These are phyloP conservation scores for Ceratocystiopsis minuta DNA, from an alignment of 2,329 filamentous ascomycete genomes.

Conservation along the genomic window DNA sequence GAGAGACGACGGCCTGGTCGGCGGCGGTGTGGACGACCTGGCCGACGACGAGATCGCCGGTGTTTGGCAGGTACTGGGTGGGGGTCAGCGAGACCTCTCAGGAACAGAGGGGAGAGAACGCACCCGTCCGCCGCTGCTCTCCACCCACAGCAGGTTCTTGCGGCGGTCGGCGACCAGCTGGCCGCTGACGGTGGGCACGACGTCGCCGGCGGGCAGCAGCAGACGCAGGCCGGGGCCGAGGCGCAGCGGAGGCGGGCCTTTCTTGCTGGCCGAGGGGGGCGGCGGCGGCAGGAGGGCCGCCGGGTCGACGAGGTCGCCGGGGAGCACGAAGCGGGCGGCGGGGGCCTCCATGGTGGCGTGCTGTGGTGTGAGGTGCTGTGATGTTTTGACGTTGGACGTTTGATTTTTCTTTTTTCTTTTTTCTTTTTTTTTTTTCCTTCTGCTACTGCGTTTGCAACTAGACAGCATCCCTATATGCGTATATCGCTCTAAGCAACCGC, in stretches of 20 bases:
- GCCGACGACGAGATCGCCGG: slow-evolving; percentile 78
- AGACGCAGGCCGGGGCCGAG: slow-evolving; percentile 73
- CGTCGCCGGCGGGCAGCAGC: slow-evolving; percentile 57
- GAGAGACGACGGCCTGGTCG: slow-evolving; percentile 64
- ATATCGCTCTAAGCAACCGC: too few species aligned
- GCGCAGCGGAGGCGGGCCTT: slow-evolving; percentile 52
- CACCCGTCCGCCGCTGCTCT: slow-evolving; percentile 52
- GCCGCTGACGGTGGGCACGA: slow-evolving; percentile 50
- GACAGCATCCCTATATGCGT: too few species aligned
- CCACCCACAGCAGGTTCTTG: slow-evolving; percentile 67
- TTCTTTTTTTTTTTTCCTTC: not conserved
- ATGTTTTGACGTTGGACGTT: not conserved
- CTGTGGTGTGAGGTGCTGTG: not conserved
- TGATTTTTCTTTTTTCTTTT: not conserved
- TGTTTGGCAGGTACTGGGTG: slow-evolving; percentile 54
- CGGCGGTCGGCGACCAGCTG: slow-evolving; percentile 47
- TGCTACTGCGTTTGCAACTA: slow-evolving; percentile 1
- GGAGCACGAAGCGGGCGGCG: slow-evolving; percentile 44
- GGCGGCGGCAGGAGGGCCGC: slow-evolving; percentile 5
- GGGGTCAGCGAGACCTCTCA: too few species aligned
- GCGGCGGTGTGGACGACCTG: slow-evolving; percentile 58
- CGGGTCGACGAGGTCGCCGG: slow-evolving; percentile 55
- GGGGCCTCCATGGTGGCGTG: not conserved
- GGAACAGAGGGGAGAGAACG: slow-evolving; percentile 20
- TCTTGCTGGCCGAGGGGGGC: slow-evolving; percentile 40